These are phyloP conservation scores for Hericium erinaceus DNA, from an alignment of 768 basidiomycete genomes.

Conservation along the genomic window DNA sequence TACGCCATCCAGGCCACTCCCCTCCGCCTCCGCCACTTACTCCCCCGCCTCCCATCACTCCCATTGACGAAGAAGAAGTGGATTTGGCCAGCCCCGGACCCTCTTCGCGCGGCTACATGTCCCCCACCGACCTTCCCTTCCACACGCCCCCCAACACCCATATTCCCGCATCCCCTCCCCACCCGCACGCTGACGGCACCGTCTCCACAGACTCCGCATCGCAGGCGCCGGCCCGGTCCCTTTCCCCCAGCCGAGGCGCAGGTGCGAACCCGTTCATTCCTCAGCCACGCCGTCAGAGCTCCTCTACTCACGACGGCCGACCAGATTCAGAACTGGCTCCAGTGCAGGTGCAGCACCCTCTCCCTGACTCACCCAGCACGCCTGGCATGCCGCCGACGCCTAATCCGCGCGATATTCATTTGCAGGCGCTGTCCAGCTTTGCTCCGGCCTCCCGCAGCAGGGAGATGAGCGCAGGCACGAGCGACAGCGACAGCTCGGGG, in stretches of 20 bases:
- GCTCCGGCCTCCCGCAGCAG: slow-evolving; percentile 2
- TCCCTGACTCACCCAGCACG: slow-evolving; percentile 69
- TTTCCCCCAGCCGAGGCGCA: slow-evolving; percentile 43
- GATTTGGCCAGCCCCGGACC: slow-evolving; percentile 38
- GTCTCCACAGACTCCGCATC: slow-evolving; percentile 20
- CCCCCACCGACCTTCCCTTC: slow-evolving; percentile 57
- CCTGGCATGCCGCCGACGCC: slow-evolving; percentile 78
- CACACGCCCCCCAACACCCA: slow-evolving; percentile 41
- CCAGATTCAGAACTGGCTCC: slow-evolving; percentile 54
- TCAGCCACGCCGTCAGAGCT: slow-evolving; percentile 50
- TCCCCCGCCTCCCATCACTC: slow-evolving; percentile 62
- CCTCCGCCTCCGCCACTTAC: slow-evolving; percentile 36
- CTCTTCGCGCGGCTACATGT: slow-evolving; percentile 45
- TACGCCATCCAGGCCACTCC: slow-evolving; percentile 41
- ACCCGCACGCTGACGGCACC: slow-evolving; percentile 16
- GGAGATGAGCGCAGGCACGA: slow-evolving; percentile 21
- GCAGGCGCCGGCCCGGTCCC: slow-evolving; percentile 43
- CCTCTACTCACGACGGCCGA: slow-evolving; percentile 56
- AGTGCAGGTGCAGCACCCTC: slow-evolving; percentile 53
- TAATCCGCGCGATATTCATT: slow-evolving; percentile 70
- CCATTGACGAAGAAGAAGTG: slow-evolving; percentile 51
- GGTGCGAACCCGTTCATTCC: slow-evolving; percentile 81
- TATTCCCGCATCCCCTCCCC: slow-evolving; percentile 35
- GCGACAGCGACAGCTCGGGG: slow-evolving; percentile 29
- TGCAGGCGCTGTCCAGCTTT: slow-evolving; percentile 47